Conservation (phyloP, 2,329 filamentous ascomycete genomes). For the Apiospora pterosperma region DNA sequence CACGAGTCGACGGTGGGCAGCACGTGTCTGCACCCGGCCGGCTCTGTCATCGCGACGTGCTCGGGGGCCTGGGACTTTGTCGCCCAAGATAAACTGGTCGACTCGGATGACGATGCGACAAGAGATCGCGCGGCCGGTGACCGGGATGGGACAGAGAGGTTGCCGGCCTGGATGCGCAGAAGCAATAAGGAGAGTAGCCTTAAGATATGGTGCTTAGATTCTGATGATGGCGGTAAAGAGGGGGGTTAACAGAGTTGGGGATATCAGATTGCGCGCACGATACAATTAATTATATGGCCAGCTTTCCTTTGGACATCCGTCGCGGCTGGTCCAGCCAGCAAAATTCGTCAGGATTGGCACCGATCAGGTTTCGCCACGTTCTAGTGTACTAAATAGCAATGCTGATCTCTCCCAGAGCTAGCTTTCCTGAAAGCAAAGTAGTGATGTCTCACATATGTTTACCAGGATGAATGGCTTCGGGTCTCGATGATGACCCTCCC, state of each 20-base stretch:
- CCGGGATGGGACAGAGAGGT: not conserved
- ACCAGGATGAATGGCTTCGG: constrained; percentile 12
- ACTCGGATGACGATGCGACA: not conserved
- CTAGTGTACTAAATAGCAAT: not conserved
- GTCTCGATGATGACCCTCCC: not conserved
- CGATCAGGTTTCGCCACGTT: not conserved
- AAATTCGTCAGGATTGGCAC: not conserved
- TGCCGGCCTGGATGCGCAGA: constrained; percentile 21
- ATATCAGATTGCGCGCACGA: not conserved
- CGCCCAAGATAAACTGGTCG: constrained; percentile 13
- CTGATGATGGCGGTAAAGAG: not conserved
- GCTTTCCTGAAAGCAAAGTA: not conserved
- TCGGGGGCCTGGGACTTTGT: constrained; percentile 48
- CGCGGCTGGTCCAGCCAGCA: not conserved
- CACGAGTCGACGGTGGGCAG: constrained; percentile 43
- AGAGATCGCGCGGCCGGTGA: not conserved
- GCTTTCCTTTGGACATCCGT: not conserved
- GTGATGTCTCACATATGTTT: constrained; percentile 7
- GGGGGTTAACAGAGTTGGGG: not conserved
- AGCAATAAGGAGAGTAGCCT: constrained; percentile 39
- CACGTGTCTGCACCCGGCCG: constrained; percentile 48
- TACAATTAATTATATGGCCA: not conserved
- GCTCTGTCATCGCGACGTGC: constrained; percentile 54
- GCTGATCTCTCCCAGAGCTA: not conserved
- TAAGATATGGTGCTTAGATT: constrained; percentile 40